Base-by-base conservation (phyloP, 2,329 filamentous ascomycete species). In the Graphilbum fragrans region DNA sequence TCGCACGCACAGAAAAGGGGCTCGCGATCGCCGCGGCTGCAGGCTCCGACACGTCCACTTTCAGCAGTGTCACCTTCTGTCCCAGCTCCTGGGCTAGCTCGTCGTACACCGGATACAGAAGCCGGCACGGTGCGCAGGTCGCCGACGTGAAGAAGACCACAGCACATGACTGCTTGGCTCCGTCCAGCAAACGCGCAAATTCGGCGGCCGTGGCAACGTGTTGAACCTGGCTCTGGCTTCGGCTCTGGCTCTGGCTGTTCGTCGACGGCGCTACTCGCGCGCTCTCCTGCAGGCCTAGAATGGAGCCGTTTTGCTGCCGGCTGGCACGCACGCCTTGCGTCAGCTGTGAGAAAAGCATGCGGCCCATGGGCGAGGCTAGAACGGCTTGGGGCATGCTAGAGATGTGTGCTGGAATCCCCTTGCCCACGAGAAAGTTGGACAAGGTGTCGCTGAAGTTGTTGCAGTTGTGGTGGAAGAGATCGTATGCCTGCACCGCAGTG, bases 361-460 rank as follows among this genome's bases (percentile, higher is more conserved):
- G 80, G 1, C 92, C 92, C 54, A 94, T 82, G 0, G 86, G 86
- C 0, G 86, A 92, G 44, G 83, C 77, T 12, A 96, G 69, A 9
- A 96, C 88, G 1, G 80, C 82, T 53, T 87, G 73, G 0, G 90
- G 90, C 56, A 96, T 79, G 50, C 81, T 86, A 23, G 77, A 74
- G 49, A 98, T 96, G 52, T 94, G 80, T 1, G 80, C 73, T 0
- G 92, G 92, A 45, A 96, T 96, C 3, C 86, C 84, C 51, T 80
- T 83, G 19, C 92, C 90, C 1, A 95, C 67, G 0, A 96, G 67
- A 48, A 96, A 96, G 59, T 85, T 92, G 47, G 86, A 69, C 50
- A 96, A 80, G 46, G 94, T 87, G 55, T 96, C 90, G 4, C 84
- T 86, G 60, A 96, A 98, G 60, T 95, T 95, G 64, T 96, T 98